Percentiles rank a stretch among this genome's conserved stretches.
phyloP scores from a whole-genome alignment of 768 basidiomycete genomes.

The Rickenella mellea region DNA sequence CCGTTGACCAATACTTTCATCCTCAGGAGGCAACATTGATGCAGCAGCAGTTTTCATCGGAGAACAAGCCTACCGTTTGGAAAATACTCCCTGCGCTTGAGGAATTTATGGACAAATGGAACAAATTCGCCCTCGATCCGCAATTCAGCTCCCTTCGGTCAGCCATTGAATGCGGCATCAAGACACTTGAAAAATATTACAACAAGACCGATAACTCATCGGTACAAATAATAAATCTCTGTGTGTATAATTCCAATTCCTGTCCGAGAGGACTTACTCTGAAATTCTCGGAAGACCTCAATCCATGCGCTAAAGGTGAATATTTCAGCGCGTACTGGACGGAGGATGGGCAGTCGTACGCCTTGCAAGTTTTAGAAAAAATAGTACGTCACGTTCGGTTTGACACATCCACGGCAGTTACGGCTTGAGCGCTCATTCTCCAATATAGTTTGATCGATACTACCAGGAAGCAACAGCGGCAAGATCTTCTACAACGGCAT shows the following conservation, averaged over 20 bases:
- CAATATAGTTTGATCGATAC: neutral
- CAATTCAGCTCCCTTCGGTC: neutral
- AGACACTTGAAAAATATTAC: neutral
- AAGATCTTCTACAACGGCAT: neutral
- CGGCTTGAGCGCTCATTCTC: too few relatives aligned
- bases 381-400: neutral
- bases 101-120: neutral
- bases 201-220: neutral
- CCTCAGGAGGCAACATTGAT: neutral
- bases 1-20: neutral
- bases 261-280: too few relatives aligned
- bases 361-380: neutral
- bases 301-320: neutral
- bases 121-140: too few relatives aligned
- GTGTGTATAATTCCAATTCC: neutral
- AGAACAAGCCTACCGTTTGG: neutral
- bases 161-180: neutral
- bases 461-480: too few relatives aligned
- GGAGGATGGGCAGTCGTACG: neutral
- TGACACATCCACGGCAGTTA: too few relatives aligned
- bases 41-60: neutral
- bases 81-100: neutral
- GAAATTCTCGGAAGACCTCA: too few relatives aligned
- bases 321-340: neutral
- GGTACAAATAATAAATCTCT: neutral